These are phyloP conservation scores for Candida manassasensis DNA, from an alignment of 805 yeast genomes.

Conservation along the genomic window DNA sequence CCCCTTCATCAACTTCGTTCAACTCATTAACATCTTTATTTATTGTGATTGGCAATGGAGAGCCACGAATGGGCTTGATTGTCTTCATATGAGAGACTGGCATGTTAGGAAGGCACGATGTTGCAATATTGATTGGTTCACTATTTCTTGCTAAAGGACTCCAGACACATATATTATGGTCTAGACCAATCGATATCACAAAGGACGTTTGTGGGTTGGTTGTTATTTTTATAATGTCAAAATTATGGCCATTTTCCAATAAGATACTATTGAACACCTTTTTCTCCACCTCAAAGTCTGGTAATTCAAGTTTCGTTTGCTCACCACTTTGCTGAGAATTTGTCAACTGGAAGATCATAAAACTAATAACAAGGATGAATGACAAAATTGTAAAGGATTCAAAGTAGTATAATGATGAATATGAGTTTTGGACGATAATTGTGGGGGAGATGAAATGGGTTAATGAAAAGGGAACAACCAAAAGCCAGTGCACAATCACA, in stretches of 20 bases:
- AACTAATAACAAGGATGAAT: constrained; percentile 44
- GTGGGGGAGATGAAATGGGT: constrained; percentile 4
- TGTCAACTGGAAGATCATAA: constrained; percentile 16
- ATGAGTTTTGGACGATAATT: background rate
- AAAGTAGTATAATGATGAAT: constrained; percentile 40
- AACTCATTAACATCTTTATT: too few relatives aligned
- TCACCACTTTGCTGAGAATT: constrained; percentile 9
- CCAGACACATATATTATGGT: constrained; percentile 70
- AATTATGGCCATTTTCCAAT: constrained; percentile 43
- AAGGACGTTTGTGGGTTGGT: constrained; percentile 59
- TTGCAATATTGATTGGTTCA: constrained; percentile 22
- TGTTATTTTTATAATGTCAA: constrained; percentile 60
- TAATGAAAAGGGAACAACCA: constrained; percentile 14
- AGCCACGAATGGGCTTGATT: too few relatives aligned
- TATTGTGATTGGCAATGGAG: too few relatives aligned
- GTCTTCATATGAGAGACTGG: background rate
- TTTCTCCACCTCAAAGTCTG: constrained; percentile 15
- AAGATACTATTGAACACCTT: constrained; percentile 28
- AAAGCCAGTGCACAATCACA: constrained; percentile 16
- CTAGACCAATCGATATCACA: constrained; percentile 67
- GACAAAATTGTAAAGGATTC: constrained; percentile 51
- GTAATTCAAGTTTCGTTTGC: constrained; percentile 6
- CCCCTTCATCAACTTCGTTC: too few relatives aligned
- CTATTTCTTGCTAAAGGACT: constrained; percentile 44
- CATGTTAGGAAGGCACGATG: constrained; percentile 20